Evolutionary conservation across 2,329 filamentous ascomycete genomes (phyloP).

Genomic region (Rosellinia necatrix): DNA sequence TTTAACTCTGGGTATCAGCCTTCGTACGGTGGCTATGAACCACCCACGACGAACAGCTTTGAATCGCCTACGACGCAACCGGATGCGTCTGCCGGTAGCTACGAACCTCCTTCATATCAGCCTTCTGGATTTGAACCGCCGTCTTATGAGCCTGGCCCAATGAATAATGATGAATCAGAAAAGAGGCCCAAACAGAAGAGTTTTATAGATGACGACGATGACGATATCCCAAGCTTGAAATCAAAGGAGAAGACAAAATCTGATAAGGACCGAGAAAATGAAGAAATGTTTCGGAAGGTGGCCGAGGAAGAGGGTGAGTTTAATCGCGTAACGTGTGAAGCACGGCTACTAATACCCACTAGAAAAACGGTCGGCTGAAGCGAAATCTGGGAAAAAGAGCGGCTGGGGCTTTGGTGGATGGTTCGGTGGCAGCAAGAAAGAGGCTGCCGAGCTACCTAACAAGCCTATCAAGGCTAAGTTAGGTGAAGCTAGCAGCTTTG

Average conservation of each 20-base stretch:
- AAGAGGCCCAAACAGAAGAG: slow-evolving; percentile 73
- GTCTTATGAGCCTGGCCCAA: slow-evolving; percentile 58
- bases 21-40: slow-evolving; percentile 58
- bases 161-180: slow-evolving; percentile 50
- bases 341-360: slow-evolving; percentile 25
- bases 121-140: slow-evolving; percentile 63
- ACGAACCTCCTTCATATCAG: slow-evolving; percentile 67
- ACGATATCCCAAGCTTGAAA: slow-evolving; percentile 61
- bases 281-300: slow-evolving; percentile 83
- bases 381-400: slow-evolving; percentile 60
- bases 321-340: neutral
- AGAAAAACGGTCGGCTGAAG: slow-evolving; percentile 66
- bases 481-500: slow-evolving; percentile 89
- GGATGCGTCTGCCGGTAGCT: slow-evolving; percentile 47
- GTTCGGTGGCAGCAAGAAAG: slow-evolving; percentile 76
- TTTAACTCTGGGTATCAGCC: slow-evolving; percentile 48
- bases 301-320: slow-evolving; percentile 74
- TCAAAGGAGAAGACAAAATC: slow-evolving; percentile 64
- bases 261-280: slow-evolving; percentile 77
- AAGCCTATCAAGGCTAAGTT: slow-evolving; percentile 90
- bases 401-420: slow-evolving; percentile 85
- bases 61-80: slow-evolving; percentile 38
- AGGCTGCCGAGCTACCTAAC: slow-evolving; percentile 52
- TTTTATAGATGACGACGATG: slow-evolving; percentile 82
- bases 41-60: slow-evolving; percentile 46